Evolutionary conservation across 129 eudicot genomes (phyloP), one percentile per base, ranked within the genome.

Genomic region (Pseudognaphalium luteoalbum): DNA sequence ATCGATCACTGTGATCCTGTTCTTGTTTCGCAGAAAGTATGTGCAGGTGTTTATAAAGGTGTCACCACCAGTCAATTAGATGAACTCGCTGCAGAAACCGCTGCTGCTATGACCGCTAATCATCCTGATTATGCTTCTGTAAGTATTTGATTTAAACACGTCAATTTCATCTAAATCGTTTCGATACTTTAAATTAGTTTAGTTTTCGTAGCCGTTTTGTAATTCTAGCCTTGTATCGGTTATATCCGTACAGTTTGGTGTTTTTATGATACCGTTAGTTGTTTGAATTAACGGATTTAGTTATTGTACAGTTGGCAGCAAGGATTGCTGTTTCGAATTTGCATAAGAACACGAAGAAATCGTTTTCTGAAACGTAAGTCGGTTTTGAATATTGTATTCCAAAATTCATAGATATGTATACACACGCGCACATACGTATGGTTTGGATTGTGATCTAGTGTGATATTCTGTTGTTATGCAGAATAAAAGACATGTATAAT

Each of bases 11-110:
- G 98, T 14, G 96, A 92, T 70, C 96, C 98, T 2, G 93, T 89
- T 37, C 88, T 92, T 9, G 98, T 92, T 16, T 73, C 98, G 1
- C 96, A 92, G 72, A 92, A 92, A 66, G 98, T 92, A 19, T 92
- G 98, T 66, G 98, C 96, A 9, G 98, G 98, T 60, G 98, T 92
- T 61, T 92, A 89, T 77, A 92, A 87, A 71, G 96, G 96, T 9
- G 96, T 92, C 19, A 92, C 98, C 12, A 92, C 98, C 3, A 90
- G 95, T 66, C 98, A 90, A 50, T 32, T 76, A 21, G 96, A 89
- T 87, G 98, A 92, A 75, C 86, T 89, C 83, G 96, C 96, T 17
- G 98, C 91, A 0, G 91, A 92, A 67, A 92, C 98, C 34, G 88
- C 98, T 3, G 93, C 96, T 30, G 96, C 91, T 35, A 69, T 92